Evolutionary conservation across 768 basidiomycete genomes (phyloP).

Genomic region (Termitomyces sp.): DNA sequence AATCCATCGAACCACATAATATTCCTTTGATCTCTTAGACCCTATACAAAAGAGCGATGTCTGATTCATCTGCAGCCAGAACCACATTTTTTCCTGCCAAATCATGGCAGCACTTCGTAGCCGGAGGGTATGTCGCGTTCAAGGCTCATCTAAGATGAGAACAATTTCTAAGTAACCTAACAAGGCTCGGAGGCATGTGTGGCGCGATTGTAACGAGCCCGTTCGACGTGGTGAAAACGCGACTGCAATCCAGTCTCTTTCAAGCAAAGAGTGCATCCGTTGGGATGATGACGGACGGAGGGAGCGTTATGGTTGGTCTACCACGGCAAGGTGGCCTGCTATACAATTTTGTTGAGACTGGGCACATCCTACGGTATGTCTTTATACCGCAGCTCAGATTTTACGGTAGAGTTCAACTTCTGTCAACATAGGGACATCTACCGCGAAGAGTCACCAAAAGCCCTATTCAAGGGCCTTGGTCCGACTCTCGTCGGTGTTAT

Average conservation of each 20-base stretch:
- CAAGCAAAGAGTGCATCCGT: constrained; percentile 32
- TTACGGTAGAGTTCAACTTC: neutral
- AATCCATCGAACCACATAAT: neutral
- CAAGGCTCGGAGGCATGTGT: constrained; percentile 92
- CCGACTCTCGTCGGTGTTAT: constrained; percentile 93
- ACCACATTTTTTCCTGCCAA: constrained; percentile 52
- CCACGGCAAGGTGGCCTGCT: constrained; percentile 52
- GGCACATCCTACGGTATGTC: constrained; percentile 73
- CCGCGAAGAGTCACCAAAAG: constrained; percentile 78
- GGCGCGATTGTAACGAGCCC: constrained; percentile 96
- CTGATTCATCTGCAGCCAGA: constrained; percentile 24
- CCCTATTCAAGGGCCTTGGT: constrained; percentile 91
- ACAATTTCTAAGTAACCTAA: neutral
- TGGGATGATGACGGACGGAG: constrained; percentile 31
- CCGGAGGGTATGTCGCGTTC: constrained; percentile 65
- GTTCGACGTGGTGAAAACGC: constrained; percentile 97
- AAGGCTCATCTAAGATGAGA: neutral
- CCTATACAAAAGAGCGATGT: constrained; percentile 11
- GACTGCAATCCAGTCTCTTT: constrained; percentile 89
- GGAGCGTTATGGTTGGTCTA: constrained; percentile 29
- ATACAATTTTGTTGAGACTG: constrained; percentile 94
- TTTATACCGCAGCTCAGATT: neutral
- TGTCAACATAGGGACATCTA: constrained; percentile 68
- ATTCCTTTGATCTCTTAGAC: neutral
- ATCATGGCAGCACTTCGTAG: constrained; percentile 81